Evolutionary conservation across 2,329 filamentous ascomycete species (phyloP).

Genomic region (Xylaria sp.): DNA sequence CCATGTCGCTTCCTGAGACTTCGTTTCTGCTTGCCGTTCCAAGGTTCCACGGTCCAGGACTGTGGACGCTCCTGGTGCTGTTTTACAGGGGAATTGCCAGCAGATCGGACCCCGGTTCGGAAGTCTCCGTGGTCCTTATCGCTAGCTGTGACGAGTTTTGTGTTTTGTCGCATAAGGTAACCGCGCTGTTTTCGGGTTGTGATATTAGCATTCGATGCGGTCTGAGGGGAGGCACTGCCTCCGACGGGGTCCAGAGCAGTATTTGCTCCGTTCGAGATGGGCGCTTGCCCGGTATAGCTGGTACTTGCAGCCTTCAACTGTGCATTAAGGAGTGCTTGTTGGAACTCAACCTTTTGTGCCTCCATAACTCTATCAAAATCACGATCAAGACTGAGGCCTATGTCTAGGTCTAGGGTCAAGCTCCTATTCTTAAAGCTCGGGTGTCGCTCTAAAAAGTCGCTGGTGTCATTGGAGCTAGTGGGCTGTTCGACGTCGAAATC

Average conservation of each 20-base stretch:
- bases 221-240: constrained; percentile 28
- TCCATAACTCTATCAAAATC: constrained; percentile 97
- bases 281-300: constrained; percentile 53
- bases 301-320: constrained; percentile 34
- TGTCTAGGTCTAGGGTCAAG: constrained; percentile 79
- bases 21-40: constrained; percentile 80
- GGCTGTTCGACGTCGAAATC: constrained; percentile 50
- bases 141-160: constrained; percentile 93
- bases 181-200: constrained; percentile 79
- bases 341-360: constrained; percentile 86
- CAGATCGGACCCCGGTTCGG: constrained; percentile 60
- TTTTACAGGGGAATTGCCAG: constrained; percentile 73
- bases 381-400: constrained; percentile 84
- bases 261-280: constrained; percentile 37
- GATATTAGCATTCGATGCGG: constrained; percentile 65
- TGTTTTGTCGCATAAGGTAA: constrained; percentile 98
- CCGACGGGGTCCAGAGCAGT: constrained; percentile 32
- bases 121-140: constrained; percentile 68
- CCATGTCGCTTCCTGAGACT: constrained; percentile 64
- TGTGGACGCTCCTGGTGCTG: constrained; percentile 76
- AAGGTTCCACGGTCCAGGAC: constrained; percentile 96
- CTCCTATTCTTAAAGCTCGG: constrained; percentile 82
- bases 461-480: constrained; percentile 43
- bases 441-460: constrained; percentile 62
- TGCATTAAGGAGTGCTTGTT: constrained; percentile 38